phyloP scores from a whole-genome alignment of 495 filamentous ascomycete species.

The Podospora conica region DNA sequence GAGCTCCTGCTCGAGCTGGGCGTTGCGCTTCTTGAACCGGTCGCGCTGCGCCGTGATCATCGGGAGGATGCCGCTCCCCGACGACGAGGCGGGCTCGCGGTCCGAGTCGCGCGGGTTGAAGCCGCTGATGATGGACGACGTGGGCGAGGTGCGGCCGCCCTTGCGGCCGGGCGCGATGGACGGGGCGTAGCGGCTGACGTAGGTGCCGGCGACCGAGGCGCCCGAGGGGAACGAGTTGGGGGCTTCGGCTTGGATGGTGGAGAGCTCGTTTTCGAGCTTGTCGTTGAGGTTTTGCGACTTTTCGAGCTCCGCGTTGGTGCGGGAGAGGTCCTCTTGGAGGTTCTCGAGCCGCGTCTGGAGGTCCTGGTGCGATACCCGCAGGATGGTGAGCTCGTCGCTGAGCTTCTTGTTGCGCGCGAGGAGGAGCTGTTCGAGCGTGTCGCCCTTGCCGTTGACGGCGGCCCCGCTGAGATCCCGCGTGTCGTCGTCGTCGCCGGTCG shows the following conservation, averaged over 20 bases:
- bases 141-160: conserved; percentile 68
- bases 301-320: conserved; percentile 78
- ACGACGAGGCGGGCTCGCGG: conserved; percentile 63
- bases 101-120: conserved; percentile 75
- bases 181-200: conserved; percentile 73
- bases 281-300: conserved; percentile 76
- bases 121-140: conserved; percentile 94
- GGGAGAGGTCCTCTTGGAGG: conserved; percentile 76
- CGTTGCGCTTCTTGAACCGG: conserved; percentile 94
- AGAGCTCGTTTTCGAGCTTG: conserved; percentile 88
- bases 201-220: conserved; percentile 89
- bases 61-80: conserved; percentile 86
- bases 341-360: conserved; percentile 72
- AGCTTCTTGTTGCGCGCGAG: conserved; percentile 94
- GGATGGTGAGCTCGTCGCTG: conserved; percentile 82
- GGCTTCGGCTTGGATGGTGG: conserved; percentile 77
- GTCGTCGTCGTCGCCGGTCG: conserved; percentile 81
- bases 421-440: conserved; percentile 83
- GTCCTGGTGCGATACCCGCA: conserved; percentile 91
- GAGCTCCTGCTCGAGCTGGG: conserved; percentile 85
- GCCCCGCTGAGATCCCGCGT: conserved; percentile 41
- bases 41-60: conserved; percentile 98
- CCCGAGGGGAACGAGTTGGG: conserved; percentile 77
- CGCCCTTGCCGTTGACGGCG: conserved; percentile 56
- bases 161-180: conserved; percentile 57